A percentile compares a stretch with the other conserved stretches of the same genome.
These are phyloP conservation scores for Ziziphus jujuba DNA, from an alignment of 306 rosid genomes.

Conservation along the genomic window DNA sequence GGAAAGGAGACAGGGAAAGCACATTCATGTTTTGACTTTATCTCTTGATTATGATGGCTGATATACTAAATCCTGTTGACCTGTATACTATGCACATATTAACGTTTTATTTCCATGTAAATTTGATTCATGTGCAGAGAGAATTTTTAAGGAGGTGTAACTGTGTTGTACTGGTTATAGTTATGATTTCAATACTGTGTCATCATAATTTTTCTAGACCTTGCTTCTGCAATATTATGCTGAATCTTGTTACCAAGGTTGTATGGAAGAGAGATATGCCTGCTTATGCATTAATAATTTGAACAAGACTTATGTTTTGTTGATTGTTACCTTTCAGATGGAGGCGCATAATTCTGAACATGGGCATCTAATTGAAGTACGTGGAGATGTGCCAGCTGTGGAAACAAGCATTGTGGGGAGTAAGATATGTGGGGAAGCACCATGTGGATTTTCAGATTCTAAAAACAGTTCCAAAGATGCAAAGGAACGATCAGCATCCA, in stretches of 20 bases:
- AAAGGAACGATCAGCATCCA: conserved; percentile 48
- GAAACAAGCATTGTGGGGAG: conserved; percentile 31
- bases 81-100: too few species aligned
- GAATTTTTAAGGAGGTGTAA: too few species aligned
- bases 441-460: conserved; percentile 55
- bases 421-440: conserved; percentile 56
- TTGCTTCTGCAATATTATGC: not conserved
- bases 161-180: too few species aligned
- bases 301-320: not conserved
- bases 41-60: too few species aligned
- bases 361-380: conserved; percentile 46
- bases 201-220: too few species aligned
- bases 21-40: too few species aligned
- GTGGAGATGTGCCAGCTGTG: conserved; percentile 36
- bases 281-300: not conserved
- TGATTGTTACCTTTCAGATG: conserved; percentile 42
- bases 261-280: not conserved
- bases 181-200: too few species aligned
- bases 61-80: too few species aligned
- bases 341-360: conserved; percentile 41
- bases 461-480: conserved; percentile 49
- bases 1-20: too few species aligned
- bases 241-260: not conserved
- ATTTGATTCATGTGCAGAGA: too few species aligned
- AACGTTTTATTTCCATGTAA: too few species aligned